phyloP scores from a whole-genome alignment of 192 early-diverging fungal genomes.

The Linnemannia schmuckeri region DNA sequence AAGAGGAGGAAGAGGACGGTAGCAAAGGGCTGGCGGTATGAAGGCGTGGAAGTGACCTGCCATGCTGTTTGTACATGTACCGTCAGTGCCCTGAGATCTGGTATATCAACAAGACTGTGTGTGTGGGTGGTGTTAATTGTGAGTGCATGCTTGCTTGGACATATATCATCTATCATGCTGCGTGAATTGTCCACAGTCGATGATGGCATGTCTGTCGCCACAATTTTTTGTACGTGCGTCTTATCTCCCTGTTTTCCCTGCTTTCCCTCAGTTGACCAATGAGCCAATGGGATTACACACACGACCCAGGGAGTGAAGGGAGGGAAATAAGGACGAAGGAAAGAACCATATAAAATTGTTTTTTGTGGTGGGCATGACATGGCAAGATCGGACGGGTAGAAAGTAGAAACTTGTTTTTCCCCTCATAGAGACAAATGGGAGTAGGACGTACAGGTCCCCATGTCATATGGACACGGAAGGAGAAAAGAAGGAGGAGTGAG shows the following conservation, averaged over 20 bases:
- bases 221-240: background rate
- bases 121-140: background rate
- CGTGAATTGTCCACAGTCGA: no score
- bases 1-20: no score
- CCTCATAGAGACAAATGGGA: background rate
- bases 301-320: slow-evolving; percentile 1
- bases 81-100: background rate
- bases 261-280: background rate
- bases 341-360: background rate
- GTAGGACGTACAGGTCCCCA: background rate
- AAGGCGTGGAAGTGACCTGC: no score
- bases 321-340: background rate
- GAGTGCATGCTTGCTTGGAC: background rate
- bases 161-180: no score
- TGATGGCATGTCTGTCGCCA: background rate
- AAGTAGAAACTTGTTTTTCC: background rate
- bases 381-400: background rate
- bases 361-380: background rate
- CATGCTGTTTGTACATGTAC: background rate
- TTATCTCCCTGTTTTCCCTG: background rate
- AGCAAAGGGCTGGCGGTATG: no score
- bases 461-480: no score
- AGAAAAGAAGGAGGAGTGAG: no score
- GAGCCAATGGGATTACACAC: slow-evolving; percentile 5
- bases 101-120: background rate